Evolutionary conservation across 2,329 filamentous ascomycete species (phyloP).

Genomic region (Colletotrichum trifolii): DNA sequence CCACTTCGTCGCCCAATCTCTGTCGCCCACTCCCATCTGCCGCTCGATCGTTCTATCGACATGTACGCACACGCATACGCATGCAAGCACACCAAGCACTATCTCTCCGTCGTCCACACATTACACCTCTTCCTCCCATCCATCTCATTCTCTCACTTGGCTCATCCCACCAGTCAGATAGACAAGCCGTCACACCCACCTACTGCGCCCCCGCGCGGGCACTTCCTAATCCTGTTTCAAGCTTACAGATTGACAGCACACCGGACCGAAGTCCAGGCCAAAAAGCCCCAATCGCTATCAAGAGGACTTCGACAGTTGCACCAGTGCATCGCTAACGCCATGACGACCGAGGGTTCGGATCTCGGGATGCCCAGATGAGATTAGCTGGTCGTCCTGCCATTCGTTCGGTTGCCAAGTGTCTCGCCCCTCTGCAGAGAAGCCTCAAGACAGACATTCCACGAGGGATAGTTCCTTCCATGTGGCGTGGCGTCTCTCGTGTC

Average conservation of each 20-base stretch:
- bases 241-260: conserved; percentile 19
- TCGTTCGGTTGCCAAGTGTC: conserved; percentile 15
- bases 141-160: conserved; percentile 5
- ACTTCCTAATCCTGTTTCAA: conserved; percentile 28
- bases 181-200: conserved; percentile 14
- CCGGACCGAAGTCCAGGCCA: conserved; percentile 17
- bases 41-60: conserved; percentile 1
- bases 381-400: conserved; percentile 3
- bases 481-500: conserved; percentile 26
- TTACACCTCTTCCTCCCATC: background rate
- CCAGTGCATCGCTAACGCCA: conserved; percentile 24
- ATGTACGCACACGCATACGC: conserved; percentile 24
- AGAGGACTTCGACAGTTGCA: conserved; percentile 4
- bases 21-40: background rate
- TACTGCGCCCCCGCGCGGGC: conserved; percentile 33
- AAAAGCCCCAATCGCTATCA: conserved; percentile 9
- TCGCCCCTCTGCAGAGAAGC: conserved; percentile 32
- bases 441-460: conserved; percentile 15
- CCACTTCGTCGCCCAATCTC: conserved; percentile 9
- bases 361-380: conserved; percentile 22
- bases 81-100: background rate
- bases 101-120: background rate
- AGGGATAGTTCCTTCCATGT: conserved; percentile 24
- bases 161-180: conserved; percentile 19
- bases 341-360: conserved; percentile 26